A percentile compares a stretch with the other conserved stretches of the same genome.
Evolutionary conservation across 768 basidiomycete species (phyloP).

Genomic region (Pisolithus tinctorius): DNA sequence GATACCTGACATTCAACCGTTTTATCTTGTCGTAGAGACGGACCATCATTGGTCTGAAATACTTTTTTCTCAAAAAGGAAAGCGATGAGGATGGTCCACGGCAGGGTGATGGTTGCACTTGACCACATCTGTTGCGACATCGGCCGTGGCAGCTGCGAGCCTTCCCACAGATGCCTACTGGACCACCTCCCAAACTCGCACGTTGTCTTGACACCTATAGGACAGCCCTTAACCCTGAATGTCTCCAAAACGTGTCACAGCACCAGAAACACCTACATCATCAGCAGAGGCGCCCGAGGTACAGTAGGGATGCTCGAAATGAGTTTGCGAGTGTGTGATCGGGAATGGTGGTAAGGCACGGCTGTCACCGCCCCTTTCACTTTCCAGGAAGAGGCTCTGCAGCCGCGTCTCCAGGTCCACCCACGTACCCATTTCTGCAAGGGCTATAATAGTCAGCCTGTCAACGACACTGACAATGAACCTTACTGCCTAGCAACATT

Average conservation of each 20-base stretch:
- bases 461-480: not conserved
- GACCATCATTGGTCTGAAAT: not conserved
- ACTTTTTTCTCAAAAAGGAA: constrained; percentile 1
- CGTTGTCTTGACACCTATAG: not conserved
- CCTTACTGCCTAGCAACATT: not conserved
- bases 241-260: no score
- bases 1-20: not conserved
- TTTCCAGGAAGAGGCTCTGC: not conserved
- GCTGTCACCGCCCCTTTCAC: not conserved
- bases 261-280: no score
- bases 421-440: not conserved
- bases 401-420: not conserved
- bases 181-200: not conserved
- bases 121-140: not conserved
- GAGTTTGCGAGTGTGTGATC: not conserved
- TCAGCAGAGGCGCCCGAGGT: no score
- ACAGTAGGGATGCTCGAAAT: not conserved
- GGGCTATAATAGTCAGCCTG: not conserved
- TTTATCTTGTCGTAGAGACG: not conserved
- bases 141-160: constrained; percentile 1
- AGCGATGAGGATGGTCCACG: not conserved
- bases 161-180: constrained; percentile 4
- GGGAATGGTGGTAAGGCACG: not conserved
- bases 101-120: no score
- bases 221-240: not conserved